Percentiles rank a stretch among this genome's conserved stretches.
Conservation (phyloP, 495 filamentous ascomycete genomes). For the Xylaria grammica region DNA sequence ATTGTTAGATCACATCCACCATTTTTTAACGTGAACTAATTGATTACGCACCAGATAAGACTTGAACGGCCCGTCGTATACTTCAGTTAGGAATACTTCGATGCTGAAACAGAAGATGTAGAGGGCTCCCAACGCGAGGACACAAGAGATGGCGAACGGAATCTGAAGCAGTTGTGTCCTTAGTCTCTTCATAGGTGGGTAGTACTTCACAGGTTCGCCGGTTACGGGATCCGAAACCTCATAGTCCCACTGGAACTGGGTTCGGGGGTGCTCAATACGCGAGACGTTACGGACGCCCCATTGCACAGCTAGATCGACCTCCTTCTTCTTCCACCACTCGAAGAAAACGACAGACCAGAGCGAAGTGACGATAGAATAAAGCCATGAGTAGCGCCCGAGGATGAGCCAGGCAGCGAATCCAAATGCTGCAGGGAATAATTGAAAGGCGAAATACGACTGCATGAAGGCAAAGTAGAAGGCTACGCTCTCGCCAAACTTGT, state of each 20-base stretch:
- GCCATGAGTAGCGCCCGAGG: conserved; percentile 80
- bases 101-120: conserved; percentile 91
- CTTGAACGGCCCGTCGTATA: conserved; percentile 92
- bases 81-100: conserved; percentile 93
- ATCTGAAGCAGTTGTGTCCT: conserved; percentile 81
- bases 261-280: conserved; percentile 74
- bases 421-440: conserved; percentile 83
- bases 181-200: conserved; percentile 77
- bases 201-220: conserved; percentile 79
- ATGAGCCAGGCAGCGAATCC: conserved; percentile 82
- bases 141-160: conserved; percentile 81
- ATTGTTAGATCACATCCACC: conserved; percentile 38
- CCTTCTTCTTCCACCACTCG: conserved; percentile 96
- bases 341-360: conserved; percentile 92
- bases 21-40: background rate
- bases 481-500: conserved; percentile 90
- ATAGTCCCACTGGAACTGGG: conserved; percentile 79
- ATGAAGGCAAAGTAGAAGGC: conserved; percentile 97
- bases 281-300: conserved; percentile 93
- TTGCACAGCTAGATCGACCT: conserved; percentile 84
- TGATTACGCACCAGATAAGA: conserved; percentile 68
- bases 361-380: conserved; percentile 81
- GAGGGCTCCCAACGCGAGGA: conserved; percentile 72
- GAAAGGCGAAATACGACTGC: conserved; percentile 87
- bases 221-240: conserved; percentile 80